Evolutionary conservation across 208 protist species (phyloP).

Genomic region (Crithidia expoeki): DNA sequence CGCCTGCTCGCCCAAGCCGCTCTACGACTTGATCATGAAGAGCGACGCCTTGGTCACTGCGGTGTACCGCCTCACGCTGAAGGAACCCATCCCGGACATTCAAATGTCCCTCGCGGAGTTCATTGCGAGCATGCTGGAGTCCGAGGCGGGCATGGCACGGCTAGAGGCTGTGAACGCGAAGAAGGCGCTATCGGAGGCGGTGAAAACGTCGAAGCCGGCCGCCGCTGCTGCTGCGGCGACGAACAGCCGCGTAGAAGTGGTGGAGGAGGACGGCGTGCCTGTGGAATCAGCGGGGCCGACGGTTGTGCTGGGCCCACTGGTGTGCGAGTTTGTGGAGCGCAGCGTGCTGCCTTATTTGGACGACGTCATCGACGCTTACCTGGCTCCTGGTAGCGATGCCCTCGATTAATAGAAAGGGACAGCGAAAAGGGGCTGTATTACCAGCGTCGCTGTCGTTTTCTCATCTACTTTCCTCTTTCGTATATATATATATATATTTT

Average conservation of each 20-base stretch:
- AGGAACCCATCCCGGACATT: slow-evolving; percentile 45
- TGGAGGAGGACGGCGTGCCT: slow-evolving; percentile 35
- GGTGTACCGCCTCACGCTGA: slow-evolving; percentile 50
- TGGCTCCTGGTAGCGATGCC: slow-evolving; percentile 66
- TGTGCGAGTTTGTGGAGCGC: slow-evolving; percentile 49
- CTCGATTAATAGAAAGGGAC: slow-evolving; percentile 44
- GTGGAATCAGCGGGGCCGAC: slow-evolving; percentile 1
- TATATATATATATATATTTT: no score
- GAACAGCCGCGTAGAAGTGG: slow-evolving; percentile 32
- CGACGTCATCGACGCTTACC: slow-evolving; percentile 81
- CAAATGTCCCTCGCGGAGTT: slow-evolving; percentile 72
- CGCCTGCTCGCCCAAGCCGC: slow-evolving; percentile 47
- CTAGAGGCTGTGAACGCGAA: slow-evolving; percentile 85
- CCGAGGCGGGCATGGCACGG: slow-evolving; percentile 66
- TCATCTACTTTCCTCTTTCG: no score
- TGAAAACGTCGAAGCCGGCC: slow-evolving; percentile 29
- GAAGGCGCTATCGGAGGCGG: slow-evolving; percentile 46
- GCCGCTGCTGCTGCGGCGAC: background rate
- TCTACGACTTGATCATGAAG: slow-evolving; percentile 51
- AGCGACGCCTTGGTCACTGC: slow-evolving; percentile 44
- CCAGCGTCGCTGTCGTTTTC: background rate
- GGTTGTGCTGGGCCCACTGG: slow-evolving; percentile 26
- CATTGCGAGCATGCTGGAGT: slow-evolving; percentile 61
- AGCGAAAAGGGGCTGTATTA: background rate
- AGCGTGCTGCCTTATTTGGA: slow-evolving; percentile 81